Evolutionary conservation across 78 protist species (phyloP).

Genomic region (Guillardia theta): DNA sequence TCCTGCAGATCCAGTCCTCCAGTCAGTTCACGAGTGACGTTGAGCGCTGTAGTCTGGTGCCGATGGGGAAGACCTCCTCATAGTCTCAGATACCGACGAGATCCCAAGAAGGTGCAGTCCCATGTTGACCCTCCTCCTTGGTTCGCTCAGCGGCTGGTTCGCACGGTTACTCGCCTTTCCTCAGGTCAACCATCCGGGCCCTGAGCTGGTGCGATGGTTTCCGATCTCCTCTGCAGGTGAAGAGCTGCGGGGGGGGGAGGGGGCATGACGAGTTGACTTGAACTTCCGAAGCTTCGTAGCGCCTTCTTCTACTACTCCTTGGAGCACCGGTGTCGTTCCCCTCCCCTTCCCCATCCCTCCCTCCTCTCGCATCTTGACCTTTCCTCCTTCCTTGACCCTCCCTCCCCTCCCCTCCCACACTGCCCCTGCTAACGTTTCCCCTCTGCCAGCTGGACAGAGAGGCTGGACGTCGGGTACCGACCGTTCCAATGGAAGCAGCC

Average conservation of each 20-base stretch:
- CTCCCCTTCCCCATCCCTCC: neutral
- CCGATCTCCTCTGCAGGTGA: neutral
- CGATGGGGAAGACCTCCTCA: neutral
- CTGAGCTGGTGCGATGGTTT: neutral
- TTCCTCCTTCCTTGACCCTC: neutral
- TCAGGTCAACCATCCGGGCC: neutral
- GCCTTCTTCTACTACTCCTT: conserved; percentile 27
- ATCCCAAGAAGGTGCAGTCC: neutral
- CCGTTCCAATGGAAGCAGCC: conserved; percentile 12
- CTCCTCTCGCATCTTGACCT: neutral
- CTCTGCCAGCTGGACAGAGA: neutral
- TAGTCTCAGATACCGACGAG: conserved; percentile 19
- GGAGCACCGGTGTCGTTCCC: neutral
- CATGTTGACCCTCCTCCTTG: neutral
- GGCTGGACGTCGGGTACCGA: neutral
- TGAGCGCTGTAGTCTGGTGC: no score
- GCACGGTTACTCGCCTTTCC: neutral
- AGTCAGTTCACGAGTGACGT: no score
- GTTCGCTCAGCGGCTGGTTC: neutral
- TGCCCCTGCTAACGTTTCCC: neutral
- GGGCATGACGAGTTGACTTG: neutral
- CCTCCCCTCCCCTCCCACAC: neutral
- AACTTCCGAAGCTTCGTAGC: neutral
- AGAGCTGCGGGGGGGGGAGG: neutral
- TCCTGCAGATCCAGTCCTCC: no score